Evolutionary conservation across 495 filamentous ascomycete species (phyloP).

Genomic region (Penicillium cosmopolitanum): DNA sequence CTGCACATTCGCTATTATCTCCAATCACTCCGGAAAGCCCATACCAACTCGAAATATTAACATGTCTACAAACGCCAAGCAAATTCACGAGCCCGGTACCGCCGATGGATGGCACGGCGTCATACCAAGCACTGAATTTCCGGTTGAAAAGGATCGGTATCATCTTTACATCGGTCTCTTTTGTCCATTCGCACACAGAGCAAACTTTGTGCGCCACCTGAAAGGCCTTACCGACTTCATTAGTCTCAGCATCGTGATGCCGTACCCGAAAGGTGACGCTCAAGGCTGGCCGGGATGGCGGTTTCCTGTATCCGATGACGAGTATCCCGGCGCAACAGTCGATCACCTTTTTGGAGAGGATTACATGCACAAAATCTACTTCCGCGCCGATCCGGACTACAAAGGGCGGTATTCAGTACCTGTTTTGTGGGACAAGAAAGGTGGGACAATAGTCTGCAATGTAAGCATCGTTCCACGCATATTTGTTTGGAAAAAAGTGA

Average conservation of each 20-base stretch:
- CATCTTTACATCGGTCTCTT: slow-evolving; percentile 73
- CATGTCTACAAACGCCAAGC: neutral
- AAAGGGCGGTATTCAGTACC: slow-evolving; percentile 59
- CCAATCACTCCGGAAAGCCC: no score
- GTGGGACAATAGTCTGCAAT: slow-evolving; percentile 52
- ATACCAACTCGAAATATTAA: neutral
- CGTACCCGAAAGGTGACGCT: slow-evolving; percentile 63
- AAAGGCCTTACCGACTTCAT: slow-evolving; percentile 78
- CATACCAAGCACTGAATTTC: slow-evolving; percentile 49
- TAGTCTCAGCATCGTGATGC: slow-evolving; percentile 70
- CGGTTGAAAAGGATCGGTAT: slow-evolving; percentile 71
- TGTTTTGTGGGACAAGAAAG: slow-evolving; percentile 59
- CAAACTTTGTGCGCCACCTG: slow-evolving; percentile 61
- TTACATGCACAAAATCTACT: slow-evolving; percentile 57
- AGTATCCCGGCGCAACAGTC: slow-evolving; percentile 55
- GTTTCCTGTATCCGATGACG: slow-evolving; percentile 50
- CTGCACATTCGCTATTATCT: no score
- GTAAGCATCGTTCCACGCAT: slow-evolving; percentile 10
- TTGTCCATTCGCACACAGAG: slow-evolving; percentile 69
- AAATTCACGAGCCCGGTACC: neutral
- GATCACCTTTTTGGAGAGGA: slow-evolving; percentile 53
- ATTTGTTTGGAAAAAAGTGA: neutral
- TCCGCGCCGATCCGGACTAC: slow-evolving; percentile 53
- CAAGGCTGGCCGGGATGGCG: slow-evolving; percentile 55
- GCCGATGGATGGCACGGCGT: neutral